Conservation (phyloP, 257 asterid genomes). For the Solanum microdontum region DNA sequence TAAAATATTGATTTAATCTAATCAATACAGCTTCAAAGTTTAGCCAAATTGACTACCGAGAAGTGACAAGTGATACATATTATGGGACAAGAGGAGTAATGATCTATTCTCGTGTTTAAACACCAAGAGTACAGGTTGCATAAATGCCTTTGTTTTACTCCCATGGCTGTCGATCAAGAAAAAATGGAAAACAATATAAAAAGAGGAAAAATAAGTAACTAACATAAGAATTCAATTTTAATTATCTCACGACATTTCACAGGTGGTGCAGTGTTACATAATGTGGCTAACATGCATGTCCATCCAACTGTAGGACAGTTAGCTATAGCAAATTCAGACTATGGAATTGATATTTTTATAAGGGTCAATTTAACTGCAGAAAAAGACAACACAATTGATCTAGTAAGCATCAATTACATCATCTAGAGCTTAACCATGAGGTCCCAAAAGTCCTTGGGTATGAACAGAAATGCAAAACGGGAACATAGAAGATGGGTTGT, state of each 20-base stretch:
- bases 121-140: neutral
- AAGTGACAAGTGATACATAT: neutral
- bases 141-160: neutral
- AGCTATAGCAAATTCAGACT: no score
- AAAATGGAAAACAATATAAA: neutral
- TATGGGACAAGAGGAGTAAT: neutral
- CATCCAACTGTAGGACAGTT: no score
- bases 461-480: no score
- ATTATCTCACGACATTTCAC: neutral
- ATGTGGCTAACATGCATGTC: no score
- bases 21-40: neutral
- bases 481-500: no score
- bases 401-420: no score
- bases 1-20: neutral
- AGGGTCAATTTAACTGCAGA: no score
- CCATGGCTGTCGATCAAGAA: neutral
- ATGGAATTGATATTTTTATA: no score
- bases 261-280: neutral
- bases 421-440: no score
- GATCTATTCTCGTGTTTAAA: neutral
- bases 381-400: no score
- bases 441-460: no score
- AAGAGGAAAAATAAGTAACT: neutral
- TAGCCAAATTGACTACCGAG: neutral
- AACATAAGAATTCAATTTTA: neutral